phyloP scores from a whole-genome alignment of 2,329 filamentous ascomycete genomes.

The Penicillium sp. region DNA sequence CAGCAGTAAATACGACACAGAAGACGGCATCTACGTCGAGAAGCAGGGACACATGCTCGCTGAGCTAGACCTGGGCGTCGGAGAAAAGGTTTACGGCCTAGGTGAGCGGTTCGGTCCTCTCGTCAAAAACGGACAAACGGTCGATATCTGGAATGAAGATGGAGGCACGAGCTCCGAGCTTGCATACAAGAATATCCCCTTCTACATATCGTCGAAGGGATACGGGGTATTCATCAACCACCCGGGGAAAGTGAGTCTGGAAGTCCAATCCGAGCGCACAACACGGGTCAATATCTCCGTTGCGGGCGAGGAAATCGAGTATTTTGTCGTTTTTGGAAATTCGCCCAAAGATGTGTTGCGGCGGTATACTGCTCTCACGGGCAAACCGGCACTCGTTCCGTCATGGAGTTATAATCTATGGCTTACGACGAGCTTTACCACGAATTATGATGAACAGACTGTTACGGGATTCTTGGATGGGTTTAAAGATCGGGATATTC shows the following conservation, averaged over 20 bases:
- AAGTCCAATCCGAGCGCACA: constrained; percentile 75
- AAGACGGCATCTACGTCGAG: constrained; percentile 44
- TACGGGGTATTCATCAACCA: constrained; percentile 79
- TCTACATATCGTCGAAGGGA: constrained; percentile 61
- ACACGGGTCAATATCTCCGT: constrained; percentile 72
- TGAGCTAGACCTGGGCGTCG: constrained; percentile 47
- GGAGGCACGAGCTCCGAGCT: constrained; percentile 49
- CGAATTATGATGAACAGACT: constrained; percentile 71
- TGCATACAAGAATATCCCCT: constrained; percentile 48
- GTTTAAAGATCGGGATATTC: constrained; percentile 67
- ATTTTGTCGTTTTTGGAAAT: constrained; percentile 73
- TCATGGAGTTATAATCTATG: constrained; percentile 77
- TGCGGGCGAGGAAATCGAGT: constrained; percentile 71
- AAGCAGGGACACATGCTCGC: constrained; percentile 46
- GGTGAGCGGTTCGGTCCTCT: constrained; percentile 78
- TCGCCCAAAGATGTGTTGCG: constrained; percentile 72
- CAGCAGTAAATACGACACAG: constrained; percentile 34
- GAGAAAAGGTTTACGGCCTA: constrained; percentile 73
- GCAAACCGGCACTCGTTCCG: constrained; percentile 66
- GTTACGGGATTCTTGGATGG: constrained; percentile 70
- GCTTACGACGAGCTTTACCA: constrained; percentile 75
- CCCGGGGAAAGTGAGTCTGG: constrained; percentile 70
- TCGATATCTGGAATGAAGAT: constrained; percentile 67
- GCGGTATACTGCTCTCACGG: constrained; percentile 70
- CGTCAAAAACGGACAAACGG: constrained; percentile 73